Base-by-base conservation (phyloP, 2,329 filamentous ascomycete genomes). In the Aspergillus transmontanensis region DNA sequence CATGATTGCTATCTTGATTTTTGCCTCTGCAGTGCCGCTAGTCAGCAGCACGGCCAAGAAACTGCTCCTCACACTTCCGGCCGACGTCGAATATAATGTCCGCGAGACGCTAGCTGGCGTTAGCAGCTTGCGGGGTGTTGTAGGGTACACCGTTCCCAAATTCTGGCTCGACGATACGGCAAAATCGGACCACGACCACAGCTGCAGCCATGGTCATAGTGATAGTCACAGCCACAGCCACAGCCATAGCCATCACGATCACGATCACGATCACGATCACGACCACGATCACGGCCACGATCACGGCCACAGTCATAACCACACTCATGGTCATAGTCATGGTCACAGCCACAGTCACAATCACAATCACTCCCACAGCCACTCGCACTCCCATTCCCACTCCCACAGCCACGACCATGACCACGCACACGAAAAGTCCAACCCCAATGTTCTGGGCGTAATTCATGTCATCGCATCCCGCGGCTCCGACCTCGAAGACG, bases 1-100 rank as follows among this genome's bases (percentile, higher is more conserved):
- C 76, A 85, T 97, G 64, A 99, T 99, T 69, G 94, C 95, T 0
- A 85, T 95, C 30, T 84, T 99, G 54, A 99, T 99, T 68, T 94
- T 97, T 76, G 86, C 90, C n/a, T 96, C 94, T 10, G 92, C 95
- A 0, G 87, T 94, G 34, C 95, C 95, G 0, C 85, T 99, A 0
- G 93, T 99, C 26, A 88, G 88, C 65, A 93, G 91, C 19, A 93
- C 92, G 1, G 95, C 93, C 1, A 90, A 90, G 71, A 90, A 91
- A 23, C 82, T 99, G 4, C 83, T 99, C 26, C 85, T 99, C 3
- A 92, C 93, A 21, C 86, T 98, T 2, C 92, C 95, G 0, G 91
- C 91, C 48, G 89, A 92, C 66, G 86, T 90, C 12, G 95, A 99
- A 75, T 98, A 97, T 76, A 90, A 87, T 63, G 85, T 98, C 61